phyloP scores from a whole-genome alignment of 2,329 filamentous ascomycete genomes.

The Pleurostoma richardsiae region DNA sequence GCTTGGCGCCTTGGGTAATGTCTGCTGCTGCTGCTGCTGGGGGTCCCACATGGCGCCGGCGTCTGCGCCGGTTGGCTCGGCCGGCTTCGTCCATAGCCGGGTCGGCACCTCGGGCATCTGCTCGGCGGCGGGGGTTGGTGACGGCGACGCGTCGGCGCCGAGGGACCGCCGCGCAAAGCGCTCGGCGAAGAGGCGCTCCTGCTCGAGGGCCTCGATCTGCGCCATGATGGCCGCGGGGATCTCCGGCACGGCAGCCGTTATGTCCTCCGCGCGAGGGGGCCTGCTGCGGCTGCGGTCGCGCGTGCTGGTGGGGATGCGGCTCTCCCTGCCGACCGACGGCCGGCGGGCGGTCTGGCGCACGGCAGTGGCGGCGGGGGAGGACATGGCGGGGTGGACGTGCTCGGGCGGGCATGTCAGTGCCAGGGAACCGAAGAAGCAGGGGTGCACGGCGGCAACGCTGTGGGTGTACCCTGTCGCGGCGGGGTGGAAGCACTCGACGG shows the following conservation, averaged over 20 bases:
- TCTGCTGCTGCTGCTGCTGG: background rate
- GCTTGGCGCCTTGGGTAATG: background rate
- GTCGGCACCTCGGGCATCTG: background rate
- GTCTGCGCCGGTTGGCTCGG: background rate
- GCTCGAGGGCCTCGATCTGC: conserved; percentile 24
- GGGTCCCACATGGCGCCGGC: background rate
- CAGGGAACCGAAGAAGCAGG: conserved; percentile 23
- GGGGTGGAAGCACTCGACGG: conserved; percentile 19
- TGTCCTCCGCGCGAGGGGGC: conserved; percentile 7
- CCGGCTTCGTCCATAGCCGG: background rate
- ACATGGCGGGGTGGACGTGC: conserved; percentile 17
- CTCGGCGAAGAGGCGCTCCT: conserved; percentile 20
- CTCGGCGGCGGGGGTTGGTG: background rate
- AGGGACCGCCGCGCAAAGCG: conserved; percentile 11
- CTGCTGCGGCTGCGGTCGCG: conserved; percentile 5
- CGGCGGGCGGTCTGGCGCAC: conserved; percentile 8
- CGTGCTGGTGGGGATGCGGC: background rate
- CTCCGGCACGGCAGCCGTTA: background rate
- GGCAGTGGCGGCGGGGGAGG: conserved; percentile 9
- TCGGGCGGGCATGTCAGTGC: conserved; percentile 13
- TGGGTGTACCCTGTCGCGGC: conserved; percentile 22
- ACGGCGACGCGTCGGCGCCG: conserved; percentile 2
- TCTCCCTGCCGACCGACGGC: background rate
- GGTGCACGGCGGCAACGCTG: conserved; percentile 21
- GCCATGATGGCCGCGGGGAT: conserved; percentile 15